Base-by-base conservation (phyloP, 208 protist genomes). In the Acanthamoeba triangularis region DNA sequence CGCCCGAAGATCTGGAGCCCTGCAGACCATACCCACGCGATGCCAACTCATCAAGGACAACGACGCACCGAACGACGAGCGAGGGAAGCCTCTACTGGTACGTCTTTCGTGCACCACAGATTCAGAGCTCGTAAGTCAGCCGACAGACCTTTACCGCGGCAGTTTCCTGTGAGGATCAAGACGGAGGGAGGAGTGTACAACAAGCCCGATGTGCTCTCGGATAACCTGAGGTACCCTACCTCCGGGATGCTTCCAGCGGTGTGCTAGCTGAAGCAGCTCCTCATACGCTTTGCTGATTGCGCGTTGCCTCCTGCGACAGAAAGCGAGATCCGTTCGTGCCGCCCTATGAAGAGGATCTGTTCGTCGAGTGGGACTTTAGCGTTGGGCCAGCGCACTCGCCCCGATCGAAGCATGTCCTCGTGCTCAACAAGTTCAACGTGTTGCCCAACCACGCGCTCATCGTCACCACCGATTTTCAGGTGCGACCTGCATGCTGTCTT, bases 381-480 rank as follows among this genome's bases (percentile, higher is more conserved):
- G 47, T 85, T 6, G 78, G 78, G 3, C 78, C 78, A n/a, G 78
- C 78, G 23, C 14, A 35, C 78, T 59, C 47, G 6, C 85, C 85
- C 16, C 47, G 30, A 3, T 44, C 33, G 3, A 44, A 41, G 35
- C 61, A 91, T 20, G 85, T 72, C 54, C 23, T 91, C 85, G 56
- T 91, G 28, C 85, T 91, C 85, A 91, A 91, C 52, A 91, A 91
- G 85, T 91, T n/a, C 35, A 91, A 91, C 56, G 85, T 91, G 54
- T 30, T 91, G 85, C 56, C 52, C 33, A 91, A 91, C 85, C 85
- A 91, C 52, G 85, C 61, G 4, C 85, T 91, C 85, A 91, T 91
- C 33, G 85, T 91, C 25, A 91, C 85, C 30, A 91, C 85, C n/a
- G 61, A 72, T 33, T 91, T 72, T 33, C 78, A 85, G 44, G 78